These are phyloP conservation scores for Colletotrichum sp. DNA, from an alignment of 2,329 filamentous ascomycete species.

Conservation along the genomic window DNA sequence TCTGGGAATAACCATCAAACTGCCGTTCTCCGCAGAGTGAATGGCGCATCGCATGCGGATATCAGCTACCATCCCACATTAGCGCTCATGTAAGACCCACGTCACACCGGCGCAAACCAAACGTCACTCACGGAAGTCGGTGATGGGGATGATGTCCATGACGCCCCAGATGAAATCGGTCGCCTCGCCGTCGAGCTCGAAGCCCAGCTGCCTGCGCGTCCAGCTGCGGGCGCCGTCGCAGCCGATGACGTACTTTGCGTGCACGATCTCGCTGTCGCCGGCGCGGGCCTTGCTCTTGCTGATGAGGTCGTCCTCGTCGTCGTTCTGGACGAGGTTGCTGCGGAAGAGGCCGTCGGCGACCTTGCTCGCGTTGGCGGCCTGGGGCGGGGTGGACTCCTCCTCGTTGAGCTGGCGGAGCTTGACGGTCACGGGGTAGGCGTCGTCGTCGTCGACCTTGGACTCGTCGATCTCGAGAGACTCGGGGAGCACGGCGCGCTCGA, in stretches of 20 bases:
- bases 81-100: not conserved
- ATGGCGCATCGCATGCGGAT: conserved; percentile 63
- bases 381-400: conserved; percentile 56
- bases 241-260: conserved; percentile 68
- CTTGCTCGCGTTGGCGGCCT: conserved; percentile 37
- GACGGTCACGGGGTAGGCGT: conserved; percentile 65
- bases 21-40: conserved; percentile 59
- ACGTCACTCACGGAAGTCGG: conserved; percentile 47
- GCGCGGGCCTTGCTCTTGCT: conserved; percentile 27
- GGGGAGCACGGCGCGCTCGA: conserved; percentile 67
- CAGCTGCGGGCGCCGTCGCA: conserved; percentile 73
- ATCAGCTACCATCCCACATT: conserved; percentile 36
- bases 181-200: conserved; percentile 59
- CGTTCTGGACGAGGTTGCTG: conserved; percentile 61
- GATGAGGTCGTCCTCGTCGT: conserved; percentile 51
- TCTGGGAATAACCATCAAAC: conserved; percentile 68
- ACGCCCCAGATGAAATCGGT: conserved; percentile 55
- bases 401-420: conserved; percentile 61
- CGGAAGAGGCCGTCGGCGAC: conserved; percentile 60
- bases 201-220: conserved; percentile 62
- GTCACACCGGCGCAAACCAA: not conserved
- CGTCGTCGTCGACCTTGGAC: conserved; percentile 47
- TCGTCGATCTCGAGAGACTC: conserved; percentile 59
- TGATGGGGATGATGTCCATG: conserved; percentile 38
- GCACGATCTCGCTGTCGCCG: conserved; percentile 46